phyloP scores from a whole-genome alignment of 192 early-diverging fungal species.

The Backusella tuberculispora region DNA sequence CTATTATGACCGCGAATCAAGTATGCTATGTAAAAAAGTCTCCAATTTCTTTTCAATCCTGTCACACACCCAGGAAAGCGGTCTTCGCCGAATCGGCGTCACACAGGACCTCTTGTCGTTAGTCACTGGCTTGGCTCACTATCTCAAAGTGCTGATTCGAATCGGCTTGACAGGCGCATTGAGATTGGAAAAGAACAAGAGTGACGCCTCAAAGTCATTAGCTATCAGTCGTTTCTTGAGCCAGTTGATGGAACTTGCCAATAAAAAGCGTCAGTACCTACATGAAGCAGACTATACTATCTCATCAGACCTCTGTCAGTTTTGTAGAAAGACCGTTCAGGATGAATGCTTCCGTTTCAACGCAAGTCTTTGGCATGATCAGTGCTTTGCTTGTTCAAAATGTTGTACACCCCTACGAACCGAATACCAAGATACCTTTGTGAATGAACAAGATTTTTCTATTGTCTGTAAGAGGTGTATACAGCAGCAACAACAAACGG shows the following conservation, averaged over 20 bases:
- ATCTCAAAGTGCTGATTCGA: conserved; percentile 90
- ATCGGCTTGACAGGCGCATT: conserved; percentile 90
- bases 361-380: conserved; percentile 75
- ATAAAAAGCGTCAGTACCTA: conserved; percentile 9
- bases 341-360: conserved; percentile 80
- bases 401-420: conserved; percentile 49
- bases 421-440: conserved; percentile 23
- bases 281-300: conserved; percentile 40
- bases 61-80: conserved; percentile 71
- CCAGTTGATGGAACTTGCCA: conserved; percentile 69
- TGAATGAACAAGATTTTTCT: conserved; percentile 14
- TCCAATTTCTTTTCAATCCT: conserved; percentile 93
- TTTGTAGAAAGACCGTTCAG: conserved; percentile 78
- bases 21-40: conserved; percentile 91
- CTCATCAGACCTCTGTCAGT: conserved; percentile 80
- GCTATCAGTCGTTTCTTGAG: conserved; percentile 75
- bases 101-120: conserved; percentile 89
- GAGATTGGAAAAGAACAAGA: conserved; percentile 50
- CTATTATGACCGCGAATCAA: conserved; percentile 84
- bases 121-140: conserved; percentile 90
- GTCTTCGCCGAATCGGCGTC: conserved; percentile 60
- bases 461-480: conserved; percentile 40
- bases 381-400: conserved; percentile 77
- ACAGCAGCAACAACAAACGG: conserved; percentile 20
- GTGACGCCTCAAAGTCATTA: conserved; percentile 15